Percentiles rank a stretch among this genome's conserved stretches.
These are phyloP conservation scores for Diaporthe longicolla DNA, from an alignment of 2,329 filamentous ascomycete genomes.

Conservation along the genomic window DNA sequence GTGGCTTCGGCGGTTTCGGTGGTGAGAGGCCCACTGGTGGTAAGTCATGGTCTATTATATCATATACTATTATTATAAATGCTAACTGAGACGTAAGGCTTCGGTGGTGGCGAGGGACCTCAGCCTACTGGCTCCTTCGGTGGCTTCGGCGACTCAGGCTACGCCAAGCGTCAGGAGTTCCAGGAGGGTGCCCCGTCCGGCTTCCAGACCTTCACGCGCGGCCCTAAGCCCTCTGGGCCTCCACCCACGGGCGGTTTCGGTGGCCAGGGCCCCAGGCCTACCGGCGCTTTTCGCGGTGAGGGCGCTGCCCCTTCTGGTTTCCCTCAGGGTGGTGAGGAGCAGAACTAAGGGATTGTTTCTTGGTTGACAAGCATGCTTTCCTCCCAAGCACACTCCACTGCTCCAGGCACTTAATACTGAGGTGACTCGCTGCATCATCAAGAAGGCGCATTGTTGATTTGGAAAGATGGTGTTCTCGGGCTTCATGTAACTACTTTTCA, in stretches of 20 bases:
- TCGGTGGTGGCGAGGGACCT: not conserved
- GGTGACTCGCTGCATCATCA: not conserved
- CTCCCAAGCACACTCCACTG: not conserved
- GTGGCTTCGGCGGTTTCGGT: constrained; percentile 33
- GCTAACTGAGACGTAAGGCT: not conserved
- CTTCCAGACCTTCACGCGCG: constrained; percentile 29
- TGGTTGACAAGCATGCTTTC: not conserved
- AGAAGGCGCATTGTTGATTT: not conserved
- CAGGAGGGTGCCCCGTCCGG: constrained; percentile 16
- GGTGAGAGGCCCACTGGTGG: constrained; percentile 3
- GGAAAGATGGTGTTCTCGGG: constrained; percentile 4
- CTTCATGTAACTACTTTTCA: constrained; percentile 32
- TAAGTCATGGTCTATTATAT: not conserved
- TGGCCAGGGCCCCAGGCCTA: constrained; percentile 22
- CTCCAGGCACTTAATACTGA: not conserved
- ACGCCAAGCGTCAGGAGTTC: not conserved
- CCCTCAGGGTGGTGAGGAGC: constrained; percentile 13
- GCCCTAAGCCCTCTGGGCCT: constrained; percentile 6
- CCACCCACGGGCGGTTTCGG: constrained; percentile 20
- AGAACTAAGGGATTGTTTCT: not conserved
- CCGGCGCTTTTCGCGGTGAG: constrained; percentile 7
- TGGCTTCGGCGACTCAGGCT: constrained; percentile 15
- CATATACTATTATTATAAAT: not conserved
- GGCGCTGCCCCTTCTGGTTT: not conserved
- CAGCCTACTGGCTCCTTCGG: constrained; percentile 32